Evolutionary conservation across 2,329 filamentous ascomycete genomes (phyloP), one percentile per base, ranked within the genome.

Genomic region (Macrophomina pseudophaseolina): DNA sequence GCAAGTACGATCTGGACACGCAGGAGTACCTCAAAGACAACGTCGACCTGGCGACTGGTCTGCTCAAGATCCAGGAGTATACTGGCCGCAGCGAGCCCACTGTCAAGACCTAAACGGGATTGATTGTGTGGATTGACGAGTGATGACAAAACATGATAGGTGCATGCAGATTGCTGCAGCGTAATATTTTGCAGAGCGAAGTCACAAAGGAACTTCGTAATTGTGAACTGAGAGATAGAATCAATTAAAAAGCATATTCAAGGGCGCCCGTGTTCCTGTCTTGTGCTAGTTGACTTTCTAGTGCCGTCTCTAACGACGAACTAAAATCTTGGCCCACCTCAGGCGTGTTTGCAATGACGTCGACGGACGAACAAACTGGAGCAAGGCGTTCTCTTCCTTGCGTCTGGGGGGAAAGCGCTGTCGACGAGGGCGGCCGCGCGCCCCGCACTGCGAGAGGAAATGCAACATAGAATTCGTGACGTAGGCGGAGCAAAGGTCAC

Each of bases 1-100:
- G 87, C 69, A 93, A 89, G 68, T 96, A 95, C 76, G 87, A 84
- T 67, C 79, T 91, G 75, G 92, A 96, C 79, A 93, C 94, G 14
- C 95, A 99, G 82, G 93, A 94, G 67, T 99, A 97, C 84, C 86
- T 99, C 74, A 91, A 92, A 84, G 91, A 92, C 67, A 93, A 96
- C 77, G 92, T 99, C 75, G 87, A 90, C 77, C 87, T 97, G 72
- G 92, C 94, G 28, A 91, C 93, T 2, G 87, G 90, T 65, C 84
- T 99, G 68, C 85, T 99, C 76, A 93, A 94, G 85, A 90, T 99
- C 80, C 92, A 97, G 85, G 91, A 97, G 84, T 93, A 91, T 78
- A 88, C 98, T 73, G 94, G 93, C 77, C 90, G 94, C 69, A 93
- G 93, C 74, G 91, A 97, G 84, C 95, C 95, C 42, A 93, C 97